Base-by-base conservation (phyloP, 129 eudicot genomes). In the Lactuca sativa region DNA sequence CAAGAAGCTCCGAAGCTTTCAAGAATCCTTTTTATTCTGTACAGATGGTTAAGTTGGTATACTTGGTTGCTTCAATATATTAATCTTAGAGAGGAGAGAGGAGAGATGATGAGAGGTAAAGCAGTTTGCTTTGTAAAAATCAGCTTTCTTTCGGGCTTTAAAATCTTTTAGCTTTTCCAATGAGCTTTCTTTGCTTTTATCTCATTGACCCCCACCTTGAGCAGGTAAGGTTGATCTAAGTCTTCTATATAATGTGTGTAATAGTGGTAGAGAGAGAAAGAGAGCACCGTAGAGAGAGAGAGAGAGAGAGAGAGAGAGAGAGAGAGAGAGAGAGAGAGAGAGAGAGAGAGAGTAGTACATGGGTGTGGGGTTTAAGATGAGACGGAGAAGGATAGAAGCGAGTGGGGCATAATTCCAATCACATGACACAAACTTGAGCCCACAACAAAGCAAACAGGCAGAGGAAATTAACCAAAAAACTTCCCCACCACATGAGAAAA, bases 191-290 rank as follows among this genome's bases (percentile, higher is more conserved):
- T 82, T 79, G 57, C 61, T 70, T 79, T 72, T 64, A 37, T 33
- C 59, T 72, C 85, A 86, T 82, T 86, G 84, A 86, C 82, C 86
- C 82, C 69, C 84, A 83, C 92, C 88, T 77, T 74, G 88, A 86
- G 83, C 84, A 83, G 86, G 86, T 86, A 80, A 77, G 86, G 87
- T 80, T 86, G 77, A 82, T 77, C 77, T 44, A 67, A 80, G 91
- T 86, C 90, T 85, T 78, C 80, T 78, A 67, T 70, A 79, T 66
- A 80, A 76, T 76, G 77, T 49, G 57, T 48, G 69, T 52, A 74
- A 70, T 40, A 66, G 36, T 61, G 36, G 21, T 41, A 71, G 36
- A 71, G 48, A 60, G 60, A 48, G 36, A 30, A 4, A 9, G 17
- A 9, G 49, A 17, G 77, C n/a, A n/a, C n/a, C n/a, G n/a, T n/a